Percentiles rank a stretch among this genome's conserved stretches.
These are phyloP conservation scores for Cornus controversa DNA, from an alignment of 148 eudicot genomes.

Conservation along the genomic window DNA sequence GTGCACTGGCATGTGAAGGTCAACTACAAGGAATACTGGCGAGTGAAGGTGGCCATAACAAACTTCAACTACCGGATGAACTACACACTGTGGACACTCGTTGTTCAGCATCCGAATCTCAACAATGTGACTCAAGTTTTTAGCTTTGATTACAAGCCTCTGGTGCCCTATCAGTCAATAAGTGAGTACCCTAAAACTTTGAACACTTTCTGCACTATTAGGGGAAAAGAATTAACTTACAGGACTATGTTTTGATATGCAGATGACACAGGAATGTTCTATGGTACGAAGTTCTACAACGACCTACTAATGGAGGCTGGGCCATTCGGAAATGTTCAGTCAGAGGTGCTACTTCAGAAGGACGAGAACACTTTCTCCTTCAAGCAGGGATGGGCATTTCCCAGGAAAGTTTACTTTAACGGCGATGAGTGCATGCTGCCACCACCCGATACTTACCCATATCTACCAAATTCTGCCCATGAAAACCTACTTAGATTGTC, in stretches of 20 bases:
- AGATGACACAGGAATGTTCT: constrained; percentile 94
- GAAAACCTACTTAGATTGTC: constrained; percentile 16
- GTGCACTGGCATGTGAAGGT: constrained; percentile 93
- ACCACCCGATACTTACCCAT: constrained; percentile 66
- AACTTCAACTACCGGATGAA: constrained; percentile 84
- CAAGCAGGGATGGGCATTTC: constrained; percentile 85
- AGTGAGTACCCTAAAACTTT: constrained; percentile 48
- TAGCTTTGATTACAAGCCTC: constrained; percentile 91
- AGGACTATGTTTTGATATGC: constrained; percentile 17
- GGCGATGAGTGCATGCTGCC: constrained; percentile 86
- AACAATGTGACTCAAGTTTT: constrained; percentile 89
- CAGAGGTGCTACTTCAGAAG: constrained; percentile 72
- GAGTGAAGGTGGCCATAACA: constrained; percentile 73
- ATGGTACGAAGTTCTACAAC: constrained; percentile 75
- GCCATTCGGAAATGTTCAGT: constrained; percentile 66
- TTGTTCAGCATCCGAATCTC: constrained; percentile 84
- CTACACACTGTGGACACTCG: constrained; percentile 78
- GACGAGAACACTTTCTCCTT: constrained; percentile 65
- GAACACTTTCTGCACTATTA: not conserved
- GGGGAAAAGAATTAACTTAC: not conserved
- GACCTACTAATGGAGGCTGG: constrained; percentile 84
- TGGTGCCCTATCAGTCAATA: constrained; percentile 61
- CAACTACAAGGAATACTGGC: constrained; percentile 89
- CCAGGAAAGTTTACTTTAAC: constrained; percentile 77
- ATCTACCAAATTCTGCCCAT: constrained; percentile 53